A percentile compares a stretch with the other conserved stretches of the same genome.
Conservation (phyloP, 2,329 filamentous ascomycete genomes). For the Fusarium concolor region DNA sequence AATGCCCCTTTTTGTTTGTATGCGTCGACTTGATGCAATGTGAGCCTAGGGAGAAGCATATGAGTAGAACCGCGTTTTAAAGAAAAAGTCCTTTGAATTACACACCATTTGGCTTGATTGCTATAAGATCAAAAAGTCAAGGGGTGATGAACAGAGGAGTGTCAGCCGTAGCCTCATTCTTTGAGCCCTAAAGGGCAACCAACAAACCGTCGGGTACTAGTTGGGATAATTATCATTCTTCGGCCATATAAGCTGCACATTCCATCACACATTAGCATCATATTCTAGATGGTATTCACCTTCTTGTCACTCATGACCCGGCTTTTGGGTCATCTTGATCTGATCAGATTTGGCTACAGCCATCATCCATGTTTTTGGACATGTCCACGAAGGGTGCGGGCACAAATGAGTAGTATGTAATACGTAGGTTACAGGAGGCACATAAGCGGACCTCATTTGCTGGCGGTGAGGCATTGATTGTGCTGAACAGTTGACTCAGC, state of each 20-base stretch:
- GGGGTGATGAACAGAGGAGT: too few species aligned
- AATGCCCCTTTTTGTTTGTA: background rate
- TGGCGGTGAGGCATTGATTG: constrained; percentile 2
- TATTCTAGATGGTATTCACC: constrained; percentile 47
- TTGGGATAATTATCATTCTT: too few species aligned
- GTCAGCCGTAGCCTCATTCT: too few species aligned
- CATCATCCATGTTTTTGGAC: constrained; percentile 53
- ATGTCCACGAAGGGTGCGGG: constrained; percentile 69
- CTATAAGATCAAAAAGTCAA: background rate
- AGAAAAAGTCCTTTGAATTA: too few species aligned
- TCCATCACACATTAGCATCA: background rate
- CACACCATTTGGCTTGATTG: background rate
- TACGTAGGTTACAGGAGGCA: constrained; percentile 36
- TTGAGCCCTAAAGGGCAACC: too few species aligned
- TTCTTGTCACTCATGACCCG: constrained; percentile 56
- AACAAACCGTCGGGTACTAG: too few species aligned
- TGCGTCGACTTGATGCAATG: too few species aligned
- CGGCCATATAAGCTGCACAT: background rate
- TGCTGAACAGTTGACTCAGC: background rate
- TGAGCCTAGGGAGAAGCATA: background rate
- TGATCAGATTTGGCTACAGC: constrained; percentile 49
- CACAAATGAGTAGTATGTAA: constrained; percentile 49
- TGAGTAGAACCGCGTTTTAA: too few species aligned
- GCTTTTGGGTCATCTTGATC: constrained; percentile 53
- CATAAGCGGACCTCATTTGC: constrained; percentile 28